Evolutionary conservation across 805 yeast species (phyloP).

Genomic region (Yarrowia deformans): DNA sequence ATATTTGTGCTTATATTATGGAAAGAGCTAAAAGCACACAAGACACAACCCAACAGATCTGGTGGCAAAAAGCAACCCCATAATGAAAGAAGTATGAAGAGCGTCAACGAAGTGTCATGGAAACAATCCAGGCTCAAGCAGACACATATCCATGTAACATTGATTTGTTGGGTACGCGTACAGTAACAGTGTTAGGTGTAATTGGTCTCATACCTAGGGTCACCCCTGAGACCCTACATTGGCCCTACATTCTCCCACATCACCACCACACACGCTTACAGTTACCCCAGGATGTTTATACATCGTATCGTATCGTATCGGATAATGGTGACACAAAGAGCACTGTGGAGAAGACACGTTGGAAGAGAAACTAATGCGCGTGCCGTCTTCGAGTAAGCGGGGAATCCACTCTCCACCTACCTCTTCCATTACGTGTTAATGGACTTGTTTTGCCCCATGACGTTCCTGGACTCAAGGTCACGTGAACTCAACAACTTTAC

Average conservation of each 20-base stretch:
- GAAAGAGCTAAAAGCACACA: constrained; percentile 25
- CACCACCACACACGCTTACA: not conserved
- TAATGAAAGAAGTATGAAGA: no score
- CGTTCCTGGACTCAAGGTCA: constrained; percentile 16
- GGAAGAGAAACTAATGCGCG: no score
- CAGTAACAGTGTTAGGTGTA: not conserved
- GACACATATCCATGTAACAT: not conserved
- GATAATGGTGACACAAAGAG: not conserved
- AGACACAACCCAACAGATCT: constrained; percentile 16
- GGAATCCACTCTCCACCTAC: constrained; percentile 6
- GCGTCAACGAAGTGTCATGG: no score
- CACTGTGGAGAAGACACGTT: not conserved
- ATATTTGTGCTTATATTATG: not conserved
- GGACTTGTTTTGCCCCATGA: constrained; percentile 15
- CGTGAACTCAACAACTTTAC: constrained; percentile 36
- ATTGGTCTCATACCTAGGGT: no score
- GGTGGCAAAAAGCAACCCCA: constrained; percentile 5
- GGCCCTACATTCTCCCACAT: not conserved
- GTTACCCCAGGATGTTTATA: constrained; percentile 16
- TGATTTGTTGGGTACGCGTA: not conserved
- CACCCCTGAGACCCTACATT: not conserved
- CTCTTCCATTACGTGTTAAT: not conserved
- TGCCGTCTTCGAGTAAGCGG: not conserved
- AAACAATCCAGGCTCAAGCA: no score
- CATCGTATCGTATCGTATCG: no score